phyloP scores from a whole-genome alignment of 2,329 filamentous ascomycete genomes.

The Cladosporium sp. region DNA sequence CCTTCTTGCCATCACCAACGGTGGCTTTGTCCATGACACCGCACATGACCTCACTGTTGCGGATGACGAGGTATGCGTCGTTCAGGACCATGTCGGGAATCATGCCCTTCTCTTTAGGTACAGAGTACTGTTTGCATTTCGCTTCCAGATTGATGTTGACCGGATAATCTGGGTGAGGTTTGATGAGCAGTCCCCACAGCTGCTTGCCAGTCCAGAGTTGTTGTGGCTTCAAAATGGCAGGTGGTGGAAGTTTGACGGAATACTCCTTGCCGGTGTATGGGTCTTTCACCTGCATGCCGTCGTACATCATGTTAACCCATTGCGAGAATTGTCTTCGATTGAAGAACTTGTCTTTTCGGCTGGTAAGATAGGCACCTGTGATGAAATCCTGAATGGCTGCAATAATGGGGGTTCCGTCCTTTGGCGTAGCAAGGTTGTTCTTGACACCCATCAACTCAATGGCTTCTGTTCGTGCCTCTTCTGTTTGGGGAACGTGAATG shows the following conservation, averaged over 20 bases:
- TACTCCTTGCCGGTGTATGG: constrained; percentile 46
- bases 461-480: constrained; percentile 91
- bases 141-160: constrained; percentile 90
- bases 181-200: constrained; percentile 86
- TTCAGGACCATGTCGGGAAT: constrained; percentile 69
- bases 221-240: constrained; percentile 78
- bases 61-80: constrained; percentile 85
- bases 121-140: constrained; percentile 75
- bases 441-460: constrained; percentile 98
- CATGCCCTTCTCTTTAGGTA: constrained; percentile 52
- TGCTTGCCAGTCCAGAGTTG: constrained; percentile 96
- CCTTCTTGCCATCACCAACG: constrained; percentile 95
- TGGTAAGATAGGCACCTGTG: constrained; percentile 85
- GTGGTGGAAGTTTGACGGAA: constrained; percentile 78
- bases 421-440: constrained; percentile 90
- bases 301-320: constrained; percentile 90
- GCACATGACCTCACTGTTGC: constrained; percentile 97
- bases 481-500: constrained; percentile 92
- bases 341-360: constrained; percentile 88
- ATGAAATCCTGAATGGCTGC: constrained; percentile 99
- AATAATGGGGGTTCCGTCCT: constrained; percentile 97
- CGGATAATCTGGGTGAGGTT: constrained; percentile 75
- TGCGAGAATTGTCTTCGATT: constrained; percentile 84
- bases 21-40: constrained; percentile 97
- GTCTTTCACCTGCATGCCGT: constrained; percentile 54